Evolutionary conservation across 177 flowering plant species (phyloP).

Genomic region (Vitis hybrid): DNA sequence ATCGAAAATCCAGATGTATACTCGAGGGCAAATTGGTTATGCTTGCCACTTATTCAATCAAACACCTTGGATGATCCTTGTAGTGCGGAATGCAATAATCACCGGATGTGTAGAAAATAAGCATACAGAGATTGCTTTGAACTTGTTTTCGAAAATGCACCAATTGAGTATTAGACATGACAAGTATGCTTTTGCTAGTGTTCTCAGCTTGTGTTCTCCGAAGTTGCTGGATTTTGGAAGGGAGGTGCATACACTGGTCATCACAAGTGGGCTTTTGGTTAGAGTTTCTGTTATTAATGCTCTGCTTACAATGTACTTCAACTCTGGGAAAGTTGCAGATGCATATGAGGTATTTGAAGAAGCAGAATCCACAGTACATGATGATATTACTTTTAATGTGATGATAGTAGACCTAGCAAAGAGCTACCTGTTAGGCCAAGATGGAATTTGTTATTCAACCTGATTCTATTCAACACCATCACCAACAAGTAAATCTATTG

Average conservation of each 20-base stretch:
- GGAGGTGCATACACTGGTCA: slow-evolving; percentile 49
- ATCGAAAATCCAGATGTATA: slow-evolving; percentile 57
- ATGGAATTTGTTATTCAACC: too few relatives aligned
- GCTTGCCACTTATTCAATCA: slow-evolving; percentile 41
- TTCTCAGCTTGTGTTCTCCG: slow-evolving; percentile 9
- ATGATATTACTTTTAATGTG: slow-evolving; percentile 58
- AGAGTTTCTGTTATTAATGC: too few relatives aligned
- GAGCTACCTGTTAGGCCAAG: too few relatives aligned
- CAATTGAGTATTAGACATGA: slow-evolving; percentile 43
- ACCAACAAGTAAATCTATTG: too few relatives aligned
- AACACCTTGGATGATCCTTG: slow-evolving; percentile 34
- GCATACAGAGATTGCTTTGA: slow-evolving; percentile 25
- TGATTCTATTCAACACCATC: too few relatives aligned
- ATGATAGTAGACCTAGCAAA: slow-evolving; percentile 27
- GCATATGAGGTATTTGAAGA: slow-evolving; percentile 47
- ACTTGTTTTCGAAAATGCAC: slow-evolving; percentile 46
- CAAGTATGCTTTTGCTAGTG: slow-evolving; percentile 50
- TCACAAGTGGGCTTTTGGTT: slow-evolving; percentile 43
- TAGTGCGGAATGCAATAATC: slow-evolving; percentile 57
- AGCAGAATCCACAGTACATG: slow-evolving; percentile 23
- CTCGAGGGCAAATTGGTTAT: slow-evolving; percentile 37
- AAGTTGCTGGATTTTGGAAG: slow-evolving; percentile 37
- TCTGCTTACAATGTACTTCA: slow-evolving; percentile 63
- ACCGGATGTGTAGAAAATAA: slow-evolving; percentile 52
- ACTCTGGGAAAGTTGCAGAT: slow-evolving; percentile 25